These are phyloP conservation scores for Sclerospora graminicola DNA, from an alignment of 352 stramenopile genomes.

Conservation along the genomic window DNA sequence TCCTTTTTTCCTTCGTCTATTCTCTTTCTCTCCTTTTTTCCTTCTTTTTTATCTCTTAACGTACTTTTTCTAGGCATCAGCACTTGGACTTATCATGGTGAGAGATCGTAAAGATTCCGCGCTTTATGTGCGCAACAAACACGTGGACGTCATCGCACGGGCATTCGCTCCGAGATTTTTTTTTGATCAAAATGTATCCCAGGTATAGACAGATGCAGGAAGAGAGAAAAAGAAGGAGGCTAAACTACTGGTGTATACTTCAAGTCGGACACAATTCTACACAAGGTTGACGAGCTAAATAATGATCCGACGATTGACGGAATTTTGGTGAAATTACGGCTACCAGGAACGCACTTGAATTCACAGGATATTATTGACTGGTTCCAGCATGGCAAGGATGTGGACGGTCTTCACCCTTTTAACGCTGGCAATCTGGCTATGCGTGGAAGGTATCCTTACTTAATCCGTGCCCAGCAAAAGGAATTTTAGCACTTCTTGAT, in stretches of 20 bases:
- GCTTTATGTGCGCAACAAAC: no score
- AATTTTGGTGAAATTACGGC: constrained; percentile 86
- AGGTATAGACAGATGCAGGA: no score
- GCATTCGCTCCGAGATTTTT: constrained; percentile 88
- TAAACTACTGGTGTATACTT: neutral
- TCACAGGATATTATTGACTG: constrained; percentile 88
- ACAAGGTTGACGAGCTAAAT: no score
- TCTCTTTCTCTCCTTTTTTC: neutral
- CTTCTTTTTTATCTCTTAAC: neutral
- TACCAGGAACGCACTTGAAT: constrained; percentile 89
- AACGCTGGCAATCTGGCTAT: constrained; percentile 97
- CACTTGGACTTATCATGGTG: no score
- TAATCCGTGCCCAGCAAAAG: constrained; percentile 78
- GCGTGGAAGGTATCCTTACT: constrained; percentile 78
- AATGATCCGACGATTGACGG: constrained; percentile 71
- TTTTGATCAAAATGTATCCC: constrained; percentile 62
- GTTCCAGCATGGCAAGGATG: constrained; percentile 93
- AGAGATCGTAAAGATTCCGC: constrained; percentile 92
- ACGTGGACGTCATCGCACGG: constrained; percentile 90
- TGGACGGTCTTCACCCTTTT: constrained; percentile 96
- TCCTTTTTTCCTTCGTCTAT: constrained; percentile 23
- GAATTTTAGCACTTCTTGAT: no score
- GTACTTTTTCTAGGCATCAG: constrained; percentile 54
- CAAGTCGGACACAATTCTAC: no score
- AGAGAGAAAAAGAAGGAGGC: neutral